A percentile compares a stretch with the other conserved stretches of the same genome.
Conservation (phyloP, 345 rosid genomes). For the Arabidopsis arenosa region DNA sequence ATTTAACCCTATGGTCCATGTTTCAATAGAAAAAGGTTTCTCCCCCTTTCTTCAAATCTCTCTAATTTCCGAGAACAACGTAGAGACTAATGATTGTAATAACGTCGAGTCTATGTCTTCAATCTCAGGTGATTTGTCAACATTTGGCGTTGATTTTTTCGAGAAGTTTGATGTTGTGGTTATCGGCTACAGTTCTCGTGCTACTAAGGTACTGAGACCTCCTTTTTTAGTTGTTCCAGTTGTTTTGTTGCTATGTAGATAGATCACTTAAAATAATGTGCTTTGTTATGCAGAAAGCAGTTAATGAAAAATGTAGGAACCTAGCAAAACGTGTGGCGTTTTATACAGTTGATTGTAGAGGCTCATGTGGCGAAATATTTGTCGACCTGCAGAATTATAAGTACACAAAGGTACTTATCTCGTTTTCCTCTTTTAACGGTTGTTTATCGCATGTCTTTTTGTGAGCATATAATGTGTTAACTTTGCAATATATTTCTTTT, state of each 20-base stretch:
- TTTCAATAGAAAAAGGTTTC: slow-evolving; percentile 74
- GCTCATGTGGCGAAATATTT: slow-evolving; percentile 87
- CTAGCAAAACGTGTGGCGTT: slow-evolving; percentile 77
- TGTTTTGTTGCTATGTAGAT: slow-evolving; percentile 15
- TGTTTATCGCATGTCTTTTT: not conserved
- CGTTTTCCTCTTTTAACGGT: not conserved
- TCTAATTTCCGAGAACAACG: not conserved
- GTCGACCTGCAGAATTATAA: slow-evolving; percentile 77
- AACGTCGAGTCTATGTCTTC: not conserved
- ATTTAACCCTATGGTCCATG: slow-evolving; percentile 93
- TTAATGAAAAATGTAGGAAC: slow-evolving; percentile 84
- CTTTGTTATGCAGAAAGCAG: slow-evolving; percentile 59
- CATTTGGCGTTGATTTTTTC: slow-evolving; percentile 62
- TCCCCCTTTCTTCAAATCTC: not conserved
- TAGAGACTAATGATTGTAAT: not conserved
- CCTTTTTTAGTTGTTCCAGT: not conserved
- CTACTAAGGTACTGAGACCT: slow-evolving; percentile 56
- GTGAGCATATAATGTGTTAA: not conserved
- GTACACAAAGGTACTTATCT: slow-evolving; percentile 55
- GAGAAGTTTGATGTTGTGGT: slow-evolving; percentile 81
- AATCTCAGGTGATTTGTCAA: slow-evolving; percentile 70
- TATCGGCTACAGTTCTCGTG: slow-evolving; percentile 64
- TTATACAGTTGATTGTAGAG: slow-evolving; percentile 83
- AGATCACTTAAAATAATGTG: not conserved
- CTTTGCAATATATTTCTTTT: not conserved